Evolutionary conservation across 139 green algal species (phyloP).

Genomic region (Axilococcus clingmanii): DNA sequence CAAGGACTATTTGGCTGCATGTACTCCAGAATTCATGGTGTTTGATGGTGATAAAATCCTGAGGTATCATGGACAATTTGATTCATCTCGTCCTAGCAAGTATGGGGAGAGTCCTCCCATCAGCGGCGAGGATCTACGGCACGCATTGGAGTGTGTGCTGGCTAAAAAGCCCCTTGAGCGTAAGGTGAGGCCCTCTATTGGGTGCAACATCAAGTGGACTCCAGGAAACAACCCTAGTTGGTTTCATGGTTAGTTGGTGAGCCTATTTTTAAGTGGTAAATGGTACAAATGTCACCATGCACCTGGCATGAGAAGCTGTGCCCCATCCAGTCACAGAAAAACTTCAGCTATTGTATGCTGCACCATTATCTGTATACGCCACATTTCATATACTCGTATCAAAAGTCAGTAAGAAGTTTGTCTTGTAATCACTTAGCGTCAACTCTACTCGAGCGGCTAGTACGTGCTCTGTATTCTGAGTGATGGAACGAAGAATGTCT

Average conservation of each 20-base stretch:
- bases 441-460: too few species aligned
- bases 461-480: too few species aligned
- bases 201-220: conserved; percentile 62
- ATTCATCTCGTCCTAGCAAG: conserved; percentile 36
- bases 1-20: conserved; percentile 65
- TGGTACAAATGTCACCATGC: too few species aligned
- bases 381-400: too few species aligned
- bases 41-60: conserved; percentile 47
- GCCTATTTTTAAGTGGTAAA: too few species aligned
- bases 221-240: conserved; percentile 26
- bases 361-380: too few species aligned
- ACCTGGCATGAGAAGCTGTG: too few species aligned
- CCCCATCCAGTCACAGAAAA: too few species aligned
- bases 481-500: too few species aligned
- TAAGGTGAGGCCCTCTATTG: conserved; percentile 29
- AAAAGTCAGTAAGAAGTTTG: too few species aligned
- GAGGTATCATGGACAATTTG: conserved; percentile 73
- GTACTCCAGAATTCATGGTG: conserved; percentile 71
- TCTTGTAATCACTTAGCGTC: too few species aligned
- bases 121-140: conserved; percentile 41
- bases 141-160: conserved; percentile 49
- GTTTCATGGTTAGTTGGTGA: conserved; percentile 1
- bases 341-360: too few species aligned
- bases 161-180: conserved; percentile 18
- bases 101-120: conserved; percentile 1